Evolutionary conservation across 495 filamentous ascomycete genomes (phyloP).

Genomic region (Hypoxylon perforatum): DNA sequence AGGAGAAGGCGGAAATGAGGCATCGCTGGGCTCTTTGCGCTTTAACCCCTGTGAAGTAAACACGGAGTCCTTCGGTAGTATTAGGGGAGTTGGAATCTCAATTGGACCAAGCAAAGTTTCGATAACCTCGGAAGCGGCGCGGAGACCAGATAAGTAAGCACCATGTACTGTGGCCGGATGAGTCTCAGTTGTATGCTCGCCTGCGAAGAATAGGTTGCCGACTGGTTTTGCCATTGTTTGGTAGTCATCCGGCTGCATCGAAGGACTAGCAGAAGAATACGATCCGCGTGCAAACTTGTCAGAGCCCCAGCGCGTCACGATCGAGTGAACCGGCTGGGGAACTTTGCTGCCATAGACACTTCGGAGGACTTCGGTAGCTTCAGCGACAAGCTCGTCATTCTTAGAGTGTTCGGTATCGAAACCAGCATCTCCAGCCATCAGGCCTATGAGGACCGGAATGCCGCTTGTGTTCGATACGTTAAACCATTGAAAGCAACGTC

Average conservation of each 20-base stretch:
- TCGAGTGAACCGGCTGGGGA: conserved; percentile 82
- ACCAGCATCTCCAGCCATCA: conserved; percentile 98
- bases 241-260: conserved; percentile 87
- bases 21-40: conserved; percentile 62
- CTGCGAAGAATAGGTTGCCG: conserved; percentile 94
- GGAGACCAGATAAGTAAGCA: conserved; percentile 91
- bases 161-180: conserved; percentile 98
- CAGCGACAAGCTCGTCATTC: conserved; percentile 77
- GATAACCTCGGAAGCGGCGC: conserved; percentile 86
- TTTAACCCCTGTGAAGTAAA: conserved; percentile 53
- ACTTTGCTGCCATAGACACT: conserved; percentile 65
- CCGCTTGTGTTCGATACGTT: conserved; percentile 92
- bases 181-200: conserved; percentile 93
- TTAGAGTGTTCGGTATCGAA: conserved; percentile 80
- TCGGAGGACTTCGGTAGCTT: conserved; percentile 80
- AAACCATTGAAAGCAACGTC: conserved; percentile 97
- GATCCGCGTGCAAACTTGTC: conserved; percentile 90
- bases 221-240: conserved; percentile 88
- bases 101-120: conserved; percentile 84
- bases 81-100: conserved; percentile 75
- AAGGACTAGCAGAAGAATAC: conserved; percentile 90
- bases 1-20: conserved; percentile 21
- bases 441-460: conserved; percentile 83
- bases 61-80: conserved; percentile 69
- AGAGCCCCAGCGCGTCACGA: conserved; percentile 92